Evolutionary conservation across 306 rosid species (phyloP).

Genomic region (Abrus pulchellus): DNA sequence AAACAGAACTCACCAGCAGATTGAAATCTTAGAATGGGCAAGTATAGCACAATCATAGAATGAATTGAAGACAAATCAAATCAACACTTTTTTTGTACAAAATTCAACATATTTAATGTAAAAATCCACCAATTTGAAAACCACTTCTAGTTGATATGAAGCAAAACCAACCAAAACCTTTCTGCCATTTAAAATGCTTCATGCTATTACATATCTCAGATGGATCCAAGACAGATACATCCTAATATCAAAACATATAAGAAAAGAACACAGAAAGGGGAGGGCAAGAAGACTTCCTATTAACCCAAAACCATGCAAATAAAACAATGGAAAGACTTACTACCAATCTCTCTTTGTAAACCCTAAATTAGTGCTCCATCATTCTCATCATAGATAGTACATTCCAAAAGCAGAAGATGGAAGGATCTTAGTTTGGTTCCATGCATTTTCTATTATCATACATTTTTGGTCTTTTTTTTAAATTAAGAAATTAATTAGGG

Average conservation of each 20-base stretch:
- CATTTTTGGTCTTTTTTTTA: background rate
- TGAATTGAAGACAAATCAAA: constrained; percentile 14
- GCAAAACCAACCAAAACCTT: constrained; percentile 4
- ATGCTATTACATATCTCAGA: background rate
- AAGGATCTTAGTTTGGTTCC: constrained; percentile 19
- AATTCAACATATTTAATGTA: constrained; percentile 24
- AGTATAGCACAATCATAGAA: constrained; percentile 24
- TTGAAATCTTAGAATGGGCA: constrained; percentile 31
- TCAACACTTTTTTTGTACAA: constrained; percentile 1
- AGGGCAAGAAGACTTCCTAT: background rate
- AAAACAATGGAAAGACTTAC: constrained; percentile 14
- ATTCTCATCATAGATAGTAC: constrained; percentile 5
- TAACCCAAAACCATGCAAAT: background rate
- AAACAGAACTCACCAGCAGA: constrained; percentile 8
- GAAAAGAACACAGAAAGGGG: constrained; percentile 20
- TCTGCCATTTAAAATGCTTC: constrained; percentile 9
- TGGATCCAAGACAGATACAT: background rate
- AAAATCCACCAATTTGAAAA: constrained; percentile 6
- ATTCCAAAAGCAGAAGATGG: background rate
- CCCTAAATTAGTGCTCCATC: constrained; percentile 1
- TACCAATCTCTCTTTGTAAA: background rate
- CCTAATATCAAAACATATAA: constrained; percentile 17
- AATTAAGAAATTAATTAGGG: background rate
- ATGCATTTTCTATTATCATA: too few species aligned
- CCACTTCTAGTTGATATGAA: constrained; percentile 3